A percentile compares a stretch with the other conserved stretches of the same genome.
These are phyloP conservation scores for Didymosphaeria variabile DNA, from an alignment of 2,329 filamentous ascomycete genomes.

Conservation along the genomic window DNA sequence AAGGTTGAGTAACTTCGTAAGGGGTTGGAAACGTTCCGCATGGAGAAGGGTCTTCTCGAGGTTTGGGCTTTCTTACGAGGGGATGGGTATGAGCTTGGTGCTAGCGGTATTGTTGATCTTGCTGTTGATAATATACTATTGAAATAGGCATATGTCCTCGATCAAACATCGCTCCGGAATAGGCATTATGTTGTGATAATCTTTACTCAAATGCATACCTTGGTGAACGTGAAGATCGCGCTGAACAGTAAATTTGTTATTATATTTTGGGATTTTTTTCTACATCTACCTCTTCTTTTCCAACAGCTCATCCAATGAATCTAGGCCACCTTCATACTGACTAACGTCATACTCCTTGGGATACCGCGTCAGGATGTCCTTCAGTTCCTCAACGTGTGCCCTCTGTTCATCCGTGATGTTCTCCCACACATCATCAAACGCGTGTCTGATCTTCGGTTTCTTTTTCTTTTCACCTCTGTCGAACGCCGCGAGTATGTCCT, in stretches of 20 bases:
- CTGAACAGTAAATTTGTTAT: background rate
- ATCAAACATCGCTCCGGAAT: too few relatives aligned
- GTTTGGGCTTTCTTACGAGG: too few relatives aligned
- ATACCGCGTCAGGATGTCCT: slow-evolving; percentile 81
- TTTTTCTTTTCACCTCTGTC: slow-evolving; percentile 82
- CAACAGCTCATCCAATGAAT: slow-evolving; percentile 62
- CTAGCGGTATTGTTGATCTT: background rate
- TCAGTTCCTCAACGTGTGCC: slow-evolving; percentile 79
- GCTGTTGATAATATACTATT: background rate
- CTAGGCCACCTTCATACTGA: slow-evolving; percentile 77
- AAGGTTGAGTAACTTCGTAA: background rate
- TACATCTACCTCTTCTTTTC: slow-evolving; percentile 26
- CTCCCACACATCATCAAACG: slow-evolving; percentile 93
- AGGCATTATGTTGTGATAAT: too few relatives aligned
- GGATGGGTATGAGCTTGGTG: background rate
- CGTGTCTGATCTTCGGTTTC: slow-evolving; percentile 74
- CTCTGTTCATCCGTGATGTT: slow-evolving; percentile 80
- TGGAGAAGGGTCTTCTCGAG: too few relatives aligned
- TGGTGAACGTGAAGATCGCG: background rate
- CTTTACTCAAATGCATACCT: too few relatives aligned
- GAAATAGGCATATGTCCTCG: too few relatives aligned
- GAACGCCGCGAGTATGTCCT: slow-evolving; percentile 85
- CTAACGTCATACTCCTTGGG: slow-evolving; percentile 89
- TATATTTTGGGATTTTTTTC: too few relatives aligned
- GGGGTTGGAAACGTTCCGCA: background rate